These are phyloP conservation scores for Eleusine coracana DNA, from an alignment of 176 grass and related monocot species.

Conservation along the genomic window DNA sequence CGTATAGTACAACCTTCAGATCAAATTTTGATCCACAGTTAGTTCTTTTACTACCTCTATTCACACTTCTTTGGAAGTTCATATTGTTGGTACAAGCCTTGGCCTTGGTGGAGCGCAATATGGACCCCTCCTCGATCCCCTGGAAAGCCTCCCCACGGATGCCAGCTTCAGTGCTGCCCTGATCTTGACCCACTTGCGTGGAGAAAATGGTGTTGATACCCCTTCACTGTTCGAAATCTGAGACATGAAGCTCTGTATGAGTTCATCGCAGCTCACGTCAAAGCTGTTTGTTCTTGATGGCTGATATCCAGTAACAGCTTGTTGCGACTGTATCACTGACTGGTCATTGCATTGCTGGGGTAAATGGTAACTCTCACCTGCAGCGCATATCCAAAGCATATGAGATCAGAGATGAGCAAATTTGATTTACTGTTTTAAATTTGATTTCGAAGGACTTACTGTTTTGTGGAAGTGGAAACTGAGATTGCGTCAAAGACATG, in stretches of 20 bases:
- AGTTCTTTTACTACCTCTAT: not conserved
- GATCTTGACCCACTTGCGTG: constrained; percentile 59
- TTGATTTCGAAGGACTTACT: constrained; percentile 22
- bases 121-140: constrained; percentile 23
- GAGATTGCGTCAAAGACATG: constrained; percentile 32
- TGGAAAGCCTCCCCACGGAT: constrained; percentile 39
- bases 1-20: not conserved
- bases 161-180: constrained; percentile 48
- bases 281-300: constrained; percentile 59
- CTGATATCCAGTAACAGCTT: constrained; percentile 21
- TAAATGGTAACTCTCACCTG: constrained; percentile 43
- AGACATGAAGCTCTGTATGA: constrained; percentile 40
- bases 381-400: constrained; percentile 13
- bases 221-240: constrained; percentile 26
- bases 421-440: not conserved
- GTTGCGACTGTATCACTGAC: not conserved
- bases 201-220: constrained; percentile 37
- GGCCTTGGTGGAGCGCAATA: constrained; percentile 18
- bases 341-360: constrained; percentile 19
- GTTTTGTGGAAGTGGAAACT: constrained; percentile 31
- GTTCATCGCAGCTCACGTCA: constrained; percentile 36
- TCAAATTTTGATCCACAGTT: constrained; percentile 42
- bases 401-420: constrained; percentile 28
- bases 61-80: constrained; percentile 12
- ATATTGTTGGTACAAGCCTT: constrained; percentile 52